These are phyloP conservation scores for Lanmaoa pseudosensibilis DNA, from an alignment of 768 basidiomycete genomes.

Conservation along the genomic window DNA sequence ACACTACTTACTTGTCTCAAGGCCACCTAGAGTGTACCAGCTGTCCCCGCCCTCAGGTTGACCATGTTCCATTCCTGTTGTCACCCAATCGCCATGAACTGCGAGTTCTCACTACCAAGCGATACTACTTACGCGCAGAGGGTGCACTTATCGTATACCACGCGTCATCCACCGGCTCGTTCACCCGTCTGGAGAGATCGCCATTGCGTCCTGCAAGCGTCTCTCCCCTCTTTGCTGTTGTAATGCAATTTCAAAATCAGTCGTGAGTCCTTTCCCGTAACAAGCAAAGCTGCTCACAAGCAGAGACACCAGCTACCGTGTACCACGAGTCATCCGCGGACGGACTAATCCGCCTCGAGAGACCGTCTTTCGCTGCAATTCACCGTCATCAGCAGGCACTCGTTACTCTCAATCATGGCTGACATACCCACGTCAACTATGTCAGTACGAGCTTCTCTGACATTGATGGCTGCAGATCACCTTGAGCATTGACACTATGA, in stretches of 20 bases:
- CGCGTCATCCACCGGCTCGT: not conserved
- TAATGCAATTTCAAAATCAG: not conserved
- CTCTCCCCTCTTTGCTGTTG: not conserved
- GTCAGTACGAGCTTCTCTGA: not conserved
- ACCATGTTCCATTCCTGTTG: not conserved
- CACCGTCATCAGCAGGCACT: not conserved
- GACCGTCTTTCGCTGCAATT: not conserved
- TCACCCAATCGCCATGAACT: not conserved
- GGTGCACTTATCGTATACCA: not conserved
- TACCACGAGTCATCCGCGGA: not conserved
- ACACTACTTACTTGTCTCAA: not conserved
- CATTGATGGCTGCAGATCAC: not conserved
- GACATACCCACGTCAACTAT: conserved; percentile 1
- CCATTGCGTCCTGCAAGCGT: not conserved
- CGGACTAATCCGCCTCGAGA: not conserved
- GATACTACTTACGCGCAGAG: not conserved
- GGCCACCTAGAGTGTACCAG: not conserved
- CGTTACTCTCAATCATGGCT: not conserved
- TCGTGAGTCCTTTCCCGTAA: not conserved
- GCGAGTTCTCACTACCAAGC: not conserved
- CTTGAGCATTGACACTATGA: not conserved
- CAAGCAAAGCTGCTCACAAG: not conserved
- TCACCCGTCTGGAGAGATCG: not conserved
- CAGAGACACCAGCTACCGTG: not conserved
- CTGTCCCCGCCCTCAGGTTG: too few species aligned